Base-by-base conservation (phyloP, 345 rosid genomes). In the Camelina hispida region DNA sequence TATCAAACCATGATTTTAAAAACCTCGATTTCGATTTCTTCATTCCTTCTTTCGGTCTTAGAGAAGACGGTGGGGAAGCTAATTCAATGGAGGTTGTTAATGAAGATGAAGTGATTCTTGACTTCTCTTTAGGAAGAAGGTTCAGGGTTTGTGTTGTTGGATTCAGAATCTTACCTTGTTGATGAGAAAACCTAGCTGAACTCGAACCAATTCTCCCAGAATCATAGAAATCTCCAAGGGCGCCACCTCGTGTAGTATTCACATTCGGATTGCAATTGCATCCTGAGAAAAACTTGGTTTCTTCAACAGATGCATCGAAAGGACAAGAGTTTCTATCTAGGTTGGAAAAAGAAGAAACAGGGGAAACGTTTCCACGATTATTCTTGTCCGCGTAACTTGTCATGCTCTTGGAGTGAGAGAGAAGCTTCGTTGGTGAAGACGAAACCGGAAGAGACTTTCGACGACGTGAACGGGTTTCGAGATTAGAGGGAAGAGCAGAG, bases 361-460 rank as follows among this genome's bases (percentile, higher is more conserved):
- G 25, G n/a, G 52, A 62, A 9, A 66, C 25, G 57, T 42, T 28
- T 69, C 54, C 55, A 56, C 5, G 56, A 7, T 17, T 28, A 32
- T 43, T 69, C 55, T 28, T 58, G 2, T 17, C 73, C 1, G 50
- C 8, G 46, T 51, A n/a, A 54, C 60, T 30, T 28, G 44, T 47
- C 52, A 76, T 59, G 35, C 64, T 76, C 67, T 76, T 69, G 28
- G 82, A 79, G 48, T 44, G 76, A 28, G 37, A 32, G 28, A 79
- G 54, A 32, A 34, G 53, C 9, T 42, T 37, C 25, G 28, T 30
- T 12, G 73, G 23, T 8, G 69, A 7, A 1, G 73, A n/a, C 0
- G 44, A 34, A 56, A 51, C 70, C 35, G 90, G 89, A 67, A 86
- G 77, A 47, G 97, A 87, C 53, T 92, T 92, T 79, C 90, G 97